Conservation (phyloP, 306 rosid species). For the Amphicarpaea edgeworthii region DNA sequence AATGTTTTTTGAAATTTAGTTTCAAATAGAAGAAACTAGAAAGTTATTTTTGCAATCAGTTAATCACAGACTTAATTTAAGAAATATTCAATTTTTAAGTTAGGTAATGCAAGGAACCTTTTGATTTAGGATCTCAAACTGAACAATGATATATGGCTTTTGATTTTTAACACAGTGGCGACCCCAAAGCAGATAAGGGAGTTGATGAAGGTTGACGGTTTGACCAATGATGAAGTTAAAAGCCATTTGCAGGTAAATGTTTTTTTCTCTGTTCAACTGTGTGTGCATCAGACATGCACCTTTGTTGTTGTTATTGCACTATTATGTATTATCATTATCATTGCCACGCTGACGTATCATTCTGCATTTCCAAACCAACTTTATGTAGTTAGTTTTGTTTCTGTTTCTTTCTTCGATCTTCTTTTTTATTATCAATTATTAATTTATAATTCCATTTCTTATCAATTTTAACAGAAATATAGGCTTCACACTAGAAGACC, state of each 20-base stretch:
- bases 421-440: not conserved
- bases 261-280: constrained; percentile 18
- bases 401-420: not conserved
- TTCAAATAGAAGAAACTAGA: too few species aligned
- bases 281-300: constrained; percentile 19
- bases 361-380: constrained; percentile 39
- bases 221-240: constrained; percentile 99
- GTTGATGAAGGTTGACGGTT: constrained; percentile 99
- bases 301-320: constrained; percentile 8
- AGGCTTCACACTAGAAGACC: constrained; percentile 98
- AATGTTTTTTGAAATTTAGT: too few species aligned
- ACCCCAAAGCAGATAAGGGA: constrained; percentile 99
- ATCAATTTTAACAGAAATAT: constrained; percentile 70
- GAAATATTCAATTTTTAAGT: too few species aligned
- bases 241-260: constrained; percentile 92
- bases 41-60: too few species aligned
- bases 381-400: not conserved
- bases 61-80: too few species aligned
- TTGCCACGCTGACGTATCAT: constrained; percentile 42
- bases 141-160: not conserved
- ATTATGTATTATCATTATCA: not conserved
- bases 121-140: not conserved
- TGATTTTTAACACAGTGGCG: constrained; percentile 65
- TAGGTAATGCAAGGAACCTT: too few species aligned
- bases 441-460: not conserved